Evolutionary conservation across 345 rosid species (phyloP), one percentile per base, ranked within the genome.

Genomic region (Gynandropsis gynandra): DNA sequence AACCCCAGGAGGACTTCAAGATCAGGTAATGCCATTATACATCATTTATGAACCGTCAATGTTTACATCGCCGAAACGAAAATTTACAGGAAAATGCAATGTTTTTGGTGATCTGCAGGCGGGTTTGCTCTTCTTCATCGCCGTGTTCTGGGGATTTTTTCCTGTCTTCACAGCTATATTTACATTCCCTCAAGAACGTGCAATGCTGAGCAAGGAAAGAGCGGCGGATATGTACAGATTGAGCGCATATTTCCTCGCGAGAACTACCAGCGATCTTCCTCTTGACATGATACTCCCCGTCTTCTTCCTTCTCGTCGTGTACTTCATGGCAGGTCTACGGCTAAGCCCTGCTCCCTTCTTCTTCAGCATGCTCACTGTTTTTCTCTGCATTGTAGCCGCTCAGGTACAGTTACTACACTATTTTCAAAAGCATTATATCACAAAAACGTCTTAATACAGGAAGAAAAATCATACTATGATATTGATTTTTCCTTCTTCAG

Each of bases 121-220:
- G 0, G 98, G 98, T 48, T 62, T 92, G 73, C 80, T 92, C 49
- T 92, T 92, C 79, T 92, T 92, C 74, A 87, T 92, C 21, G 85
- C 96, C 4, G 96, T 92, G 40, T 92, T 92, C 67, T 92, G 98
- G 98, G 96, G 95, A 34, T 92, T 92, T 63, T 92, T 92, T 66
- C 98, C 98, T 1, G 92, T 92, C 48, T 92, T 92, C 68, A 92
- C 92, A 1, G 96, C 98, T 3, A 92, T 92, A 55, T 92, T 92
- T 71, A 81, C 98, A 11, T 92, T 92, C 58, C 96, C 98, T 18
- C 98, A 92, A 85, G 98, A 92, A 61, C 51, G 88, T 63, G 95
- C 96, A 9, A 85, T 92, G 96, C 67, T 92, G 34, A 76, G 68
- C 38, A 92, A 92, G 72, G 96, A 92, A 70, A 65, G 98, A 36